Evolutionary conservation across 2,329 filamentous ascomycete genomes (phyloP).

Genomic region (Talaromyces islandicus): DNA sequence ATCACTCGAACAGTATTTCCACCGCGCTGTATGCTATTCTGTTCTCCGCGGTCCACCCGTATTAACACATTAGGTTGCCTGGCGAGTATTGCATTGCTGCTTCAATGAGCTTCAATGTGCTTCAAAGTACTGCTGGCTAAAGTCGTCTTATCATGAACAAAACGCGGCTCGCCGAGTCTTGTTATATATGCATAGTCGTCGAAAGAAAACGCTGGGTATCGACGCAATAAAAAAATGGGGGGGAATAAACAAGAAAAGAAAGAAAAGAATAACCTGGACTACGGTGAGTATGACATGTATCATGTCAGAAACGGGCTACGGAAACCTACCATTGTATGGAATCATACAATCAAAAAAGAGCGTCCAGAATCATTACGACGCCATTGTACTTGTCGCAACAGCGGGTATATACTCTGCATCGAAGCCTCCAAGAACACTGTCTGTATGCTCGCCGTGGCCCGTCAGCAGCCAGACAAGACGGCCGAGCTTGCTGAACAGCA

Average conservation of each 20-base stretch:
- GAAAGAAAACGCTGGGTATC: not conserved
- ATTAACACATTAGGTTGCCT: not conserved
- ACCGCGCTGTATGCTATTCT: no score
- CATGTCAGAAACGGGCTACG: not conserved
- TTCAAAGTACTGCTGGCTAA: not conserved
- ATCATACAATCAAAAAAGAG: no score
- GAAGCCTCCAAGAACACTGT: constrained; percentile 21
- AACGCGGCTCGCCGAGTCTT: not conserved
- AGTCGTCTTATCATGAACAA: not conserved
- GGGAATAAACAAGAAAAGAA: not conserved
- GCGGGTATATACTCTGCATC: constrained; percentile 14
- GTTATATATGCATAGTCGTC: not conserved
- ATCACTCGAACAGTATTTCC: no score
- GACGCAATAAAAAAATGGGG: not conserved
- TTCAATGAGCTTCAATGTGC: no score
- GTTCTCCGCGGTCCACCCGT: no score
- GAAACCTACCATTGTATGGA: not conserved
- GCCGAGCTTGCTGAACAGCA: constrained; percentile 31
- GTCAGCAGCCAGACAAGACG: constrained; percentile 33
- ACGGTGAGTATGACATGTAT: not conserved
- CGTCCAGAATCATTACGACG: not conserved
- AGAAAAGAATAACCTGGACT: not conserved
- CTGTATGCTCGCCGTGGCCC: constrained; percentile 26
- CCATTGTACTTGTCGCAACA: constrained; percentile 5
- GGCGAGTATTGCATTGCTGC: no score